phyloP scores from a whole-genome alignment of 1,284 basidiomycete species.

The Ganoderma leucocontextum region DNA sequence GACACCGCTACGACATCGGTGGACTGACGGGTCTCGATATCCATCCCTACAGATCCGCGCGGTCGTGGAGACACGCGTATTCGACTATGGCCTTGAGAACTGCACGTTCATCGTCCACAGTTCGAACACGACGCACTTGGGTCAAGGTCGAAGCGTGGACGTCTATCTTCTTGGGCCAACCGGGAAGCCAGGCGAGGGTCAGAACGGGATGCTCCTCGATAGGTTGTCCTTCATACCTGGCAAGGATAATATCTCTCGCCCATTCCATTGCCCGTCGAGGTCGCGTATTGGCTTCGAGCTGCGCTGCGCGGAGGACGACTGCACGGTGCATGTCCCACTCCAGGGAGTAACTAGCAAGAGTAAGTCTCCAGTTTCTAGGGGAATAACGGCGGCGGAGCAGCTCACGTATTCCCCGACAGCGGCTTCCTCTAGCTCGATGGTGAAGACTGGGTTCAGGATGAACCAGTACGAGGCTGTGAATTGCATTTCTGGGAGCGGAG shows the following conservation, averaged over 20 bases:
- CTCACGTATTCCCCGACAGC: neutral
- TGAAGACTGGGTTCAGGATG: neutral
- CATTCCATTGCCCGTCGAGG: neutral
- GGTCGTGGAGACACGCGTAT: neutral
- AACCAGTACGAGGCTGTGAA: neutral
- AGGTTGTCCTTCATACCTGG: neutral
- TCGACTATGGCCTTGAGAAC: neutral
- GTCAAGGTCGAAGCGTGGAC: neutral
- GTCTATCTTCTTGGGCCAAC: neutral
- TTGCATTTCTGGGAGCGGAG: neutral
- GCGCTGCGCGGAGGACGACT: neutral
- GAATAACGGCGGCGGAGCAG: too few relatives aligned
- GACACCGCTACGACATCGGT: neutral
- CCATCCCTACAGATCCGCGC: neutral
- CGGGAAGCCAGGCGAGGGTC: neutral
- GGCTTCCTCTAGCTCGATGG: neutral
- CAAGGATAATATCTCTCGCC: neutral
- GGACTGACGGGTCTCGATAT: neutral
- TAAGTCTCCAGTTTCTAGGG: neutral
- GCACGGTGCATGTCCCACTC: neutral
- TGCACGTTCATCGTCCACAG: neutral
- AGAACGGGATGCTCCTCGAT: neutral
- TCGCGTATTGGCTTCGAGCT: neutral
- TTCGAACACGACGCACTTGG: neutral
- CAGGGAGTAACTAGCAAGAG: neutral